phyloP scores from a whole-genome alignment of 495 filamentous ascomycete genomes.

The Penicillium longicatenatum region DNA sequence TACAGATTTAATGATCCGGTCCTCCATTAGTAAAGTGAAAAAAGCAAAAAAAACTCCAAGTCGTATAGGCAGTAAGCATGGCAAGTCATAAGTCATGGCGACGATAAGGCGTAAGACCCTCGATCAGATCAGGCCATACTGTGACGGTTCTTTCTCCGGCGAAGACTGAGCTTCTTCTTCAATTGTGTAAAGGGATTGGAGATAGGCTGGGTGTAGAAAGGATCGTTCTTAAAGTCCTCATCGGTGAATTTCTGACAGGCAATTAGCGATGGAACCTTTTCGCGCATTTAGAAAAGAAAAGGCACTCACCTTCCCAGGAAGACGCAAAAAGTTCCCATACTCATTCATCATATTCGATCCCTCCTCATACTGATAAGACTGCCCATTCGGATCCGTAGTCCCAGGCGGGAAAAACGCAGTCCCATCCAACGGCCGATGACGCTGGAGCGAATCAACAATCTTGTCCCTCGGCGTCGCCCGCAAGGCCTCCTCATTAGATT shows the following conservation, averaged over 20 bases:
- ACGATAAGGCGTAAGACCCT: neutral
- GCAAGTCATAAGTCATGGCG: neutral
- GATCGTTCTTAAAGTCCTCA: slow-evolving; percentile 51
- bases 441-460: slow-evolving; percentile 70
- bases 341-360: slow-evolving; percentile 84
- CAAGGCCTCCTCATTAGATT: slow-evolving; percentile 75
- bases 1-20: neutral
- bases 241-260: slow-evolving; percentile 44
- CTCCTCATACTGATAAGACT: slow-evolving; percentile 78
- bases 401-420: slow-evolving; percentile 77
- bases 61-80: no score
- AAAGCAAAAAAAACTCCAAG: neutral
- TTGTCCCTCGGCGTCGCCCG: slow-evolving; percentile 81
- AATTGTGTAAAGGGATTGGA: slow-evolving; percentile 38
- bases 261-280: slow-evolving; percentile 1
- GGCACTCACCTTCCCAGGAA: slow-evolving; percentile 35
- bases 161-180: slow-evolving; percentile 36
- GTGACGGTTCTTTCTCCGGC: slow-evolving; percentile 37
- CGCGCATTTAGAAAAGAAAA: neutral
- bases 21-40: neutral
- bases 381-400: slow-evolving; percentile 62
- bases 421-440: slow-evolving; percentile 84
- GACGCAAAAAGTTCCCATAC: slow-evolving; percentile 41
- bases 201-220: slow-evolving; percentile 42
- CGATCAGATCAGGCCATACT: slow-evolving; percentile 18